Percentiles rank a stretch among this genome's conserved stretches.
These are phyloP conservation scores for Plasmodium gaboni DNA, from an alignment of 169 alveolate species.

Conservation along the genomic window DNA sequence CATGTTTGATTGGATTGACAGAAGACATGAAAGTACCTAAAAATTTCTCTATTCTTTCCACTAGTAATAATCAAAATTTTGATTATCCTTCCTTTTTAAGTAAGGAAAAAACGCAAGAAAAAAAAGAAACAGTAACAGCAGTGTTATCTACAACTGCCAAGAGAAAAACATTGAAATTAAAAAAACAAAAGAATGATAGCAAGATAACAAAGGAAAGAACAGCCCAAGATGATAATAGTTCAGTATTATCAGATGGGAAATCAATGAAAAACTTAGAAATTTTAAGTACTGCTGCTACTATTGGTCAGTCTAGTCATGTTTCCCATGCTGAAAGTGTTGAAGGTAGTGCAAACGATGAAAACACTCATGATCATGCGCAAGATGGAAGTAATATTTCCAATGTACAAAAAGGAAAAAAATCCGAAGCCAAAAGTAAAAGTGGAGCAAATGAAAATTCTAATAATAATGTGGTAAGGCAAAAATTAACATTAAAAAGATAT, in stretches of 20 bases:
- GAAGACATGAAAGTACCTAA: slow-evolving; percentile 91
- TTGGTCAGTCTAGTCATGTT: slow-evolving; percentile 85
- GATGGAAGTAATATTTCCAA: slow-evolving; percentile 77
- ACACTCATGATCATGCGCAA: slow-evolving; percentile 76
- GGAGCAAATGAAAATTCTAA: slow-evolving; percentile 75
- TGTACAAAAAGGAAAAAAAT: slow-evolving; percentile 75
- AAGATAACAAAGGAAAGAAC: slow-evolving; percentile 64
- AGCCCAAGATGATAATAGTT: slow-evolving; percentile 79
- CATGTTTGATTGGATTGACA: slow-evolving; percentile 90
- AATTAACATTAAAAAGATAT: background rate
- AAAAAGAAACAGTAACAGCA: slow-evolving; percentile 90
- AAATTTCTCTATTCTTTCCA: slow-evolving; percentile 87
- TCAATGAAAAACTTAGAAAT: slow-evolving; percentile 80
- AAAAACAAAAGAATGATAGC: slow-evolving; percentile 63
- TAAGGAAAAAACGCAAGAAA: slow-evolving; percentile 82
- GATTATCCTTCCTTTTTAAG: slow-evolving; percentile 87
- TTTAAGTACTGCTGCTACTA: slow-evolving; percentile 85
- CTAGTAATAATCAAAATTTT: slow-evolving; percentile 85
- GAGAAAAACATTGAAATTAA: slow-evolving; percentile 80
- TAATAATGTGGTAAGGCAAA: slow-evolving; percentile 43
- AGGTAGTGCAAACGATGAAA: slow-evolving; percentile 75
- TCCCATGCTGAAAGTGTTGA: slow-evolving; percentile 80
- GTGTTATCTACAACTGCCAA: slow-evolving; percentile 87
- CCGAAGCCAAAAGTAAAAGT: slow-evolving; percentile 79
- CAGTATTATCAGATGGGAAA: slow-evolving; percentile 83